Base-by-base conservation (phyloP, 345 rosid genomes). In the Populus tremula region DNA sequence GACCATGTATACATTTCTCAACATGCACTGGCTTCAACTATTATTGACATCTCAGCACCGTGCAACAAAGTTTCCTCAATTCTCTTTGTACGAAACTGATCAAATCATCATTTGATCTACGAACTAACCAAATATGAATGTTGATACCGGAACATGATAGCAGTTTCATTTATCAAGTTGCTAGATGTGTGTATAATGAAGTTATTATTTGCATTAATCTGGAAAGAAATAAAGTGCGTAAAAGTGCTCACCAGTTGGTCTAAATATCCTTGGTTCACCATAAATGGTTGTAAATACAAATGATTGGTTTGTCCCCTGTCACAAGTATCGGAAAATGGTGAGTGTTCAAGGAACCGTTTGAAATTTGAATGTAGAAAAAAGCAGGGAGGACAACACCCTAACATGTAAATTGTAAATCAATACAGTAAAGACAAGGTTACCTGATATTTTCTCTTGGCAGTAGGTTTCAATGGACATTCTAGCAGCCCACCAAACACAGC, bases 361-460 rank as follows among this genome's bases (percentile, higher is more conserved):
- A 45, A 79, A 43, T 36, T 39, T 65, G 72, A 31, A 14, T 33
- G 47, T 8, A 41, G 18, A 64, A 45, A 67, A 45, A 27, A 35
- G 69, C 74, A 35, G 21, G 4, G 20, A 36, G 76, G 39, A 53
- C 50, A 79, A 80, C 35, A 54, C 61, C 20, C 54, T 6, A 0
- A 54, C 4, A 18, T 43, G 50, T 41, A 43, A 72, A 23, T 62
- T 16, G 12, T 21, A 56, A 23, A 38, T 18, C 2, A 21, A 31
- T 33, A 0, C 6, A 35, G 6, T 8, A 63, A 20, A 53, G 20
- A 35, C 18, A 62, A 73, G 63, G 74, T 64, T 79, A 88, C 99
- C 87, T 95, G 98, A 86, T 95, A 95, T 87, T 93, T 93, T 78
- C 98, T 87, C 89, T 92, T 92, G 14, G 96, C 88, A 25, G 96